Conservation (phyloP, 2,329 filamentous ascomycete species). For the Botrytis porri region DNA sequence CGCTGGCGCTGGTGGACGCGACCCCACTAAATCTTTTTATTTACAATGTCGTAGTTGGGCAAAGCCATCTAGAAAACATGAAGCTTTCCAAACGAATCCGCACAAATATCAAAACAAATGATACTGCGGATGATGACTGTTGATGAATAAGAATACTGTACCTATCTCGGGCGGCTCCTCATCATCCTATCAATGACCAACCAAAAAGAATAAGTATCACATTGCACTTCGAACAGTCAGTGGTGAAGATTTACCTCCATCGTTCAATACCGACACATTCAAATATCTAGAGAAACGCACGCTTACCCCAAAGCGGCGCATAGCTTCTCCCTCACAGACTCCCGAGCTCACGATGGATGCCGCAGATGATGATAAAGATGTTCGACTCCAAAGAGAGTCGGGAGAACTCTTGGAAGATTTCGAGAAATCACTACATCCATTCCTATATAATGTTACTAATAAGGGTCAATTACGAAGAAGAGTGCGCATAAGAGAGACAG, state of each 20-base stretch:
- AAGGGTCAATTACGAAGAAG: conserved; percentile 47
- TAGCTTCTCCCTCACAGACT: background rate
- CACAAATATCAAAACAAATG: background rate
- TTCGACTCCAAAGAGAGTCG: conserved; percentile 60
- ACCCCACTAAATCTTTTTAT: conserved; percentile 11
- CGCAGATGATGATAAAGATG: conserved; percentile 57
- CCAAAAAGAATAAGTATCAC: background rate
- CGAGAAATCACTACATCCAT: conserved; percentile 49
- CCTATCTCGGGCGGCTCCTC: background rate
- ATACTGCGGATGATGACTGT: background rate
- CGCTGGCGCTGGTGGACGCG: background rate
- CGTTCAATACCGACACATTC: background rate
- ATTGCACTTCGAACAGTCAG: background rate
- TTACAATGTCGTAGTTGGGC: background rate
- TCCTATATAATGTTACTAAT: conserved; percentile 52
- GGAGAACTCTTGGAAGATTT: conserved; percentile 58
- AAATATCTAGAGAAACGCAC: background rate
- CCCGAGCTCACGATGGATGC: conserved; percentile 54
- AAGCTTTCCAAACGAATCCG: background rate
- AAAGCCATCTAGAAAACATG: background rate
- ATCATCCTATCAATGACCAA: background rate
- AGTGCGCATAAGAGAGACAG: conserved; percentile 50
- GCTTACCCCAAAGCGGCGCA: background rate
- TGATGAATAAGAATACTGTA: background rate
- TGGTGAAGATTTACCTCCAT: background rate